Base-by-base conservation (phyloP, 1,139 yeast genomes). In the Candida sojae region DNA sequence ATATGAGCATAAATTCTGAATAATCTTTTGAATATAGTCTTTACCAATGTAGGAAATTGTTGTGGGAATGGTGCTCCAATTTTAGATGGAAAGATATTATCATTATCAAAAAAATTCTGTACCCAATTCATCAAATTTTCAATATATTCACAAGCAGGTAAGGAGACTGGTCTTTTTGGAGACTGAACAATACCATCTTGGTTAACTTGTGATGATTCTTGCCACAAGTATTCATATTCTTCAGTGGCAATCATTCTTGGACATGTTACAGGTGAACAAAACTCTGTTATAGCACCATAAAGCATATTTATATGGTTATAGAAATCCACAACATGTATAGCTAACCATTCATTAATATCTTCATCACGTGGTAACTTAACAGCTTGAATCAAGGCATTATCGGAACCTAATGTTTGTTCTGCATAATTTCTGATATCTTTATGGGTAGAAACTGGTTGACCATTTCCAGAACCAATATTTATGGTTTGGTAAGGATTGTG, bases 1-100 rank as follows among this genome's bases (percentile, higher is more conserved):
- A 93, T 89, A 69, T 93, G 99, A 2, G 99, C 98, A 64, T 95
- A 95, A n/a, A 93, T 91, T 64, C 99, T 79, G 66, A 92, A 93
- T 50, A 93, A 73, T 55, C 99, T 80, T 67, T 92, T 91, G 73
- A 92, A 82, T 43, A 93, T 89, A 21, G 96, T 92, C 62, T 84
- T 86, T 45, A 89, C 89, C 53, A 90, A 79, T 9, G 80, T 79
- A 23, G 84, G 86, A 45, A 79, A 77, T 62, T 86, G 89, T 54
- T 82, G 87, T 13, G 86, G 82, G 66, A 90, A 90, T 4, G 96
- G 93, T 10, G 89, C 95, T 6, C 96, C 96, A 58, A 86, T 80
- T 64, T 90, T 89, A 6, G 91, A 79, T 3, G 99, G 99, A 67
- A 95, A 93, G 13, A 89, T 82, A 52, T 84, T 79, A 62, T 91